Evolutionary conservation across 2,329 filamentous ascomycete genomes (phyloP).

Genomic region (Huntiella abstrusa): DNA sequence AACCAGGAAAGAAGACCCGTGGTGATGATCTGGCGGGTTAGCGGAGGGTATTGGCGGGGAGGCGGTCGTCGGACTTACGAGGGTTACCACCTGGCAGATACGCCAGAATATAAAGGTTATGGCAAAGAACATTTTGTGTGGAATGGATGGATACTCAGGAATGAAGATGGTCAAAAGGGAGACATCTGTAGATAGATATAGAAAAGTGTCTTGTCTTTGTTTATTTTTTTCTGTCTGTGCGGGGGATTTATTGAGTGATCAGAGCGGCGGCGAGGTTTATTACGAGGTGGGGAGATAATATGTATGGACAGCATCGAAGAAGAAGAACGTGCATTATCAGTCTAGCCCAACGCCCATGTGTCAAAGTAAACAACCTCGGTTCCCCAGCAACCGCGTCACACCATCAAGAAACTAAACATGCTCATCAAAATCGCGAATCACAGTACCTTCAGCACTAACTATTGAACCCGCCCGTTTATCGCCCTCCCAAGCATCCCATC

Average conservation of each 20-base stretch:
- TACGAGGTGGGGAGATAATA: too few relatives aligned
- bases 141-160: not conserved
- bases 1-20: constrained; percentile 52
- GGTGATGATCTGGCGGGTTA: constrained; percentile 34
- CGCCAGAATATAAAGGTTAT: constrained; percentile 45
- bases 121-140: constrained; percentile 38
- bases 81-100: constrained; percentile 40
- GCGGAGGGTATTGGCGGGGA: constrained; percentile 6
- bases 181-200: too few relatives aligned
- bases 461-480: constrained; percentile 13
- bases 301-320: too few relatives aligned
- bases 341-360: too few relatives aligned
- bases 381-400: not conserved
- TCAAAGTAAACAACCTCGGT: not conserved
- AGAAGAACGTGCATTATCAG: too few relatives aligned
- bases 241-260: not conserved
- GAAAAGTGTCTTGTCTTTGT: too few relatives aligned
- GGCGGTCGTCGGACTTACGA: constrained; percentile 26
- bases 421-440: constrained; percentile 21
- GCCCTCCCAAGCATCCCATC: constrained; percentile 10
- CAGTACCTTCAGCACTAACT: constrained; percentile 14
- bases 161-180: too few relatives aligned
- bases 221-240: too few relatives aligned
- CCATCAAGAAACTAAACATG: constrained; percentile 12
- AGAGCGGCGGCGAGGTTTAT: not conserved